Base-by-base conservation (phyloP, 2,329 filamentous ascomycete species). In the Penicillium sp. region DNA sequence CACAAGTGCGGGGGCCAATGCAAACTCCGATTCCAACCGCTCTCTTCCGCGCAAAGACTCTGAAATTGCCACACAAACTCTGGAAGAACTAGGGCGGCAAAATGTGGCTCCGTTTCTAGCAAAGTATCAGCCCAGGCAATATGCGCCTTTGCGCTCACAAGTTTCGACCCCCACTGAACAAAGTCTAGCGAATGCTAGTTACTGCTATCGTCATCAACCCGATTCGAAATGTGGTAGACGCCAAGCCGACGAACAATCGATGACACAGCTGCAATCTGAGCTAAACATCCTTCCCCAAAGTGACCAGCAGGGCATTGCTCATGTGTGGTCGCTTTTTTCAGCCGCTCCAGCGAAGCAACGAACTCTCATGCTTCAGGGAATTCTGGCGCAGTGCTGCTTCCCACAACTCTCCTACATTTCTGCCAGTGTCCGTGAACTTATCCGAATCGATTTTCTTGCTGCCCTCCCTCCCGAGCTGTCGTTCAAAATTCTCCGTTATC, bases 311-410 rank as follows among this genome's bases (percentile, higher is more conserved):
- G 92, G 90, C 68, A 97, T 99, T 66, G 91, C 92, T 32, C 93
- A 97, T 67, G 92, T 97, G 52, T 99, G 94, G 94, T 96, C 93
- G 0, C 81, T 97, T 44, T 99, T 99, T 78, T 97, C 93, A 0
- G 94, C 94, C 36, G 92, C 94, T 0, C 94, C 94, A 0, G 84
- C 91, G 9, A 96, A 95, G 70, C 93, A 97, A 68, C 87, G 94
- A 63, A 93, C 96, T 60, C 82, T 99, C 56, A 97, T 99, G 90
- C 82, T 99, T 7, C 91, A 96, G 71, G 94, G 94, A 62, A 93
- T 99, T 66, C 86, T 99, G 57, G 89, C 93, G 0, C 92, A 97
- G 72, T 97, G 93, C 74, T 99, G 94, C 76, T 97, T 99, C 68
- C 93, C 94, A 1, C 94, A 99, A 68, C 84, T 99, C 7, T 97